Evolutionary conservation across 495 filamentous ascomycete genomes (phyloP).

Genomic region (Amniculicola lignicola): DNA sequence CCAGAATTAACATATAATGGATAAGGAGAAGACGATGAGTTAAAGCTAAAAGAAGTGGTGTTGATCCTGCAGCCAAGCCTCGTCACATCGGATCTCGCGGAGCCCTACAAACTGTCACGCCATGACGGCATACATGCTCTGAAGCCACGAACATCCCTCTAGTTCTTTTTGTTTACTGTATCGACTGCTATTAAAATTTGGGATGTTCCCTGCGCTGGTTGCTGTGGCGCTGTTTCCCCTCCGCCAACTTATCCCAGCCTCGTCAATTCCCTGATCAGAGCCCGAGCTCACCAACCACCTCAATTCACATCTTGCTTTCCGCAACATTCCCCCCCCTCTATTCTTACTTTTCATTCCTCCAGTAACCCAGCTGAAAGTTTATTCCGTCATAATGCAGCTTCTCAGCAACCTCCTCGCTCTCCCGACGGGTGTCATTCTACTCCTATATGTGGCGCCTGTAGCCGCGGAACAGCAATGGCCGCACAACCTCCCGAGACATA

Average conservation of each 20-base stretch:
- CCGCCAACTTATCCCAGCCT: constrained; percentile 31
- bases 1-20: too few species aligned
- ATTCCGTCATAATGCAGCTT: not conserved
- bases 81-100: too few species aligned
- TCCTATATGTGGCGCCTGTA: constrained; percentile 37
- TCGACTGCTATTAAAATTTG: too few species aligned
- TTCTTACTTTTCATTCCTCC: not conserved
- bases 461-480: constrained; percentile 36
- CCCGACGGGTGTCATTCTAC: constrained; percentile 51
- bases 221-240: not conserved
- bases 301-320: not conserved
- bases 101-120: too few species aligned
- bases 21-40: too few species aligned
- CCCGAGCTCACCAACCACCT: constrained; percentile 16
- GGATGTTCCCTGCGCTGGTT: constrained; percentile 5
- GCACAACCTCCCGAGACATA: constrained; percentile 48
- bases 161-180: too few species aligned
- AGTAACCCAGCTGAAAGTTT: not conserved
- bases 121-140: too few species aligned
- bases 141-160: too few species aligned
- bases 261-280: constrained; percentile 20
- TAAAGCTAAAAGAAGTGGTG: too few species aligned
- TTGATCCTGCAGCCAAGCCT: too few species aligned
- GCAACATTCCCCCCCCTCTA: not conserved
- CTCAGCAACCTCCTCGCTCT: constrained; percentile 41